Evolutionary conservation across 805 yeast genomes (phyloP), one percentile per base, ranked within the genome.

Genomic region (Ogataea haglerorum): DNA sequence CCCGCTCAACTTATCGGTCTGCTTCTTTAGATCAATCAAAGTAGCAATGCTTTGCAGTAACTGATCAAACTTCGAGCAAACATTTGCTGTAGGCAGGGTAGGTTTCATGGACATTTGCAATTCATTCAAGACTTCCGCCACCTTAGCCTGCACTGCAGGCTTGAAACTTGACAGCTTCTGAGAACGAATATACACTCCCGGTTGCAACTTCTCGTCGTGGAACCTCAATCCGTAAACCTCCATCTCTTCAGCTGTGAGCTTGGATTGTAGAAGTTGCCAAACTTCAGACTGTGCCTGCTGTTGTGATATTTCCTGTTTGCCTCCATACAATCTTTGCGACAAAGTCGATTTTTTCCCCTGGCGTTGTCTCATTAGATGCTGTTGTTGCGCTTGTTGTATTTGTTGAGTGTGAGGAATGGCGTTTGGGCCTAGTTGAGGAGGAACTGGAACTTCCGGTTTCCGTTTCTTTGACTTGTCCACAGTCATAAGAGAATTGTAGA

Each of bases 111-210:
- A 83, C 8, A 93, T 64, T 3, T 82, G 89, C 45, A 93, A 63
- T 56, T 93, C 99, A 42, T 82, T 84, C 45, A 91, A 63, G 9
- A 80, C 71, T 13, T 76, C 74, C 21, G 65, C 60, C 7, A 83
- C 76, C 54, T 78, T 81, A 18, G 75, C 69, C 51, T 83, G 89
- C 6, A 81, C 68, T 28, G 84, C 80, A 2, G 95, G 91, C 53
- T 89, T 89, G 56, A 82, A 78, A 1, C 85, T 77, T 1, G 90
- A 75, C 38, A 88, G 76, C 57, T 85, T 85, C 3, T 84, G 67
- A 0, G 97, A 88, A 47, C 99, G 72, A 44, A 91, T 65, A 38
- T 72, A 78, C 2, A 88, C 96, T 22, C 98, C 98, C 0, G 95
- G 83, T 4, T 74, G 74, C 6, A 85, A 57, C 49, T 80, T 78